Base-by-base conservation (phyloP, 2,329 filamentous ascomycete genomes). In the Cladosporium phlei region DNA sequence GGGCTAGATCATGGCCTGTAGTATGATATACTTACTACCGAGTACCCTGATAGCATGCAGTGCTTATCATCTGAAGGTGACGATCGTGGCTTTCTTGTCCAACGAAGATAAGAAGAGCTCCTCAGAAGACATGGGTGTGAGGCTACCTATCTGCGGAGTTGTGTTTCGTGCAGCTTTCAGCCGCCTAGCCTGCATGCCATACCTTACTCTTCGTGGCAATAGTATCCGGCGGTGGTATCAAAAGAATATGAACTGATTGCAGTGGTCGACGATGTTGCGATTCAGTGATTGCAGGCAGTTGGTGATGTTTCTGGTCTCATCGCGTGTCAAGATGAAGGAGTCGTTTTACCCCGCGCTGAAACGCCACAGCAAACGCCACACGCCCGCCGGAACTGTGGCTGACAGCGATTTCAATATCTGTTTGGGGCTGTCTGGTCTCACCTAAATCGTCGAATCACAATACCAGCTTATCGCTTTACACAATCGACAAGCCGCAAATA, bases 401-500 rank as follows among this genome's bases (percentile, higher is more conserved):
- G 12, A 16, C 14, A n/a, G 24, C 42, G 42, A 35, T 45, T 45
- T 45, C 42, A 29, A 35, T 37, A 37, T 45, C 32, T 12, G 32
- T 45, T 19, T 39, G 37, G 37, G 17, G 3, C 30, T 16, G 25
- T 33, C 39, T 19, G 39, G 9, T 17, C 12, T 17, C n/a, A 29
- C 19, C 8, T 10, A 21, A 19, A 39, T 27, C 48, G 37, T n/a
- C 34, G 3, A 37, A 37, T 17, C 32, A 37, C 24, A 17, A 3
- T 14, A 37, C 19, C 12, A 16, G 9, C 20, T 5, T n/a, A 22
- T 24, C n/a, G 14, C 24, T 27, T n/a, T 7, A 12, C 30, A 25
- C 42, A 38, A 11, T 46, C 25, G 9, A 29, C 17, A 35, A 25
- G 14, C 10, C 29, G 40, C 10, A 21, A n/a, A 10, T 38, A 59